Evolutionary conservation across 257 asterid genomes (phyloP).

Genomic region (Fraxinus excelsior): DNA sequence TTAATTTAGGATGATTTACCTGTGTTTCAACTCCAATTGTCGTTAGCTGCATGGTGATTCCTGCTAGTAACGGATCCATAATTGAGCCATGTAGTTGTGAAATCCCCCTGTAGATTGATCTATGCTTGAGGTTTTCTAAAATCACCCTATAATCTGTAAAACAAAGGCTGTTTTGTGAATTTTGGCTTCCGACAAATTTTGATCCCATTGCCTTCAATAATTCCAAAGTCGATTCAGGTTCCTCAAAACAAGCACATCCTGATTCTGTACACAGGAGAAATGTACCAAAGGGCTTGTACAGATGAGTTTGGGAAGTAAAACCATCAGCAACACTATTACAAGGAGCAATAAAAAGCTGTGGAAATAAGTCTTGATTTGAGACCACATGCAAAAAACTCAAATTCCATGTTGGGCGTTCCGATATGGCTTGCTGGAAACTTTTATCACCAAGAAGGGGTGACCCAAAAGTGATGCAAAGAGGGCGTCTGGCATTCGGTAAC

Average conservation of each 20-base stretch:
- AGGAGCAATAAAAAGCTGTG: slow-evolving; percentile 19
- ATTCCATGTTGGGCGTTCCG: slow-evolving; percentile 32
- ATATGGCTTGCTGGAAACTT: slow-evolving; percentile 30
- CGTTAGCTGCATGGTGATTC: slow-evolving; percentile 26
- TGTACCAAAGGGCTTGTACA: slow-evolving; percentile 30
- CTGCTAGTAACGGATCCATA: slow-evolving; percentile 30
- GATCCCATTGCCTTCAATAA: slow-evolving; percentile 14
- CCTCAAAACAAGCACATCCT: slow-evolving; percentile 36
- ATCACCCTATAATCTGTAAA: slow-evolving; percentile 17
- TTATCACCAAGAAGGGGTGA: slow-evolving; percentile 36
- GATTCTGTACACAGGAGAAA: slow-evolving; percentile 30
- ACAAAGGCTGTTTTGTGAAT: slow-evolving; percentile 1
- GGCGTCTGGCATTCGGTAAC: slow-evolving; percentile 18
- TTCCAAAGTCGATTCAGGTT: slow-evolving; percentile 26
- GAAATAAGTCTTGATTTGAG: slow-evolving; percentile 29
- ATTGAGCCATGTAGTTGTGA: slow-evolving; percentile 4
- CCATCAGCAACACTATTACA: neutral
- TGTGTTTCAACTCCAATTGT: slow-evolving; percentile 30
- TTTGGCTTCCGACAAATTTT: slow-evolving; percentile 9
- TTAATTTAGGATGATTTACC: slow-evolving; percentile 12
- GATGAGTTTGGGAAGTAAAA: slow-evolving; percentile 7
- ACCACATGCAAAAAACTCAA: slow-evolving; percentile 34
- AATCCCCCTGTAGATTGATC: slow-evolving; percentile 20
- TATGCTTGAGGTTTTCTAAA: slow-evolving; percentile 21
- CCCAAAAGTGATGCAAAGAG: slow-evolving; percentile 41